Percentiles rank a stretch among this genome's conserved stretches.
phyloP scores from a whole-genome alignment of 352 stramenopile species.

The Phytopythium litorale region DNA sequence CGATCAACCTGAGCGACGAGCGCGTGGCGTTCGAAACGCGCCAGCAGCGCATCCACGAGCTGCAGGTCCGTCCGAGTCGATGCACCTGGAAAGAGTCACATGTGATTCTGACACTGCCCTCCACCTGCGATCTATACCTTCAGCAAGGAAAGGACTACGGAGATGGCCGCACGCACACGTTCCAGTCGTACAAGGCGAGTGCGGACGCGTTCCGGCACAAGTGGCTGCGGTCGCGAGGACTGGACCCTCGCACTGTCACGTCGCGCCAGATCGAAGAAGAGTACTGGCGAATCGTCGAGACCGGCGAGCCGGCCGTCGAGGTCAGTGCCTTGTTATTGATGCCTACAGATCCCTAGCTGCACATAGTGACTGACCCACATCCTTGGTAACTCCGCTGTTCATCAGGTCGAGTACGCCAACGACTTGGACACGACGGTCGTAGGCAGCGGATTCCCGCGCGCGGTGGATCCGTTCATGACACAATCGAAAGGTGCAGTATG shows the following conservation, averaged over 20 bases:
- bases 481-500: constrained; percentile 22
- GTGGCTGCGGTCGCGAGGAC: constrained; percentile 42
- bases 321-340: constrained; percentile 2
- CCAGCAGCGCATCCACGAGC: constrained; percentile 90
- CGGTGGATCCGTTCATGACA: constrained; percentile 26
- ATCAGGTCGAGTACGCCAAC: constrained; percentile 87
- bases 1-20: constrained; percentile 60
- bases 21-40: constrained; percentile 88
- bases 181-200: constrained; percentile 58
- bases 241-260: constrained; percentile 35
- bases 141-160: constrained; percentile 68
- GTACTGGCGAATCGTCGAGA: constrained; percentile 89
- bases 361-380: too few species aligned
- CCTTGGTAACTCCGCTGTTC: not conserved
- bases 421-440: constrained; percentile 81
- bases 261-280: constrained; percentile 80
- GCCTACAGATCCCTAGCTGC: too few species aligned
- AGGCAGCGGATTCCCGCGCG: constrained; percentile 76
- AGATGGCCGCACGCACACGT: constrained; percentile 55
- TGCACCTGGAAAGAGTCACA: not conserved
- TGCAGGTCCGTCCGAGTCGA: constrained; percentile 23
- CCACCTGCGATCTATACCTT: not conserved
- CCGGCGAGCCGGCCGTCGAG: constrained; percentile 28
- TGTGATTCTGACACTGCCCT: not conserved
- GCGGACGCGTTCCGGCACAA: constrained; percentile 48